Evolutionary conservation across 805 yeast species (phyloP).

Genomic region (Nakazawaea holstii): DNA sequence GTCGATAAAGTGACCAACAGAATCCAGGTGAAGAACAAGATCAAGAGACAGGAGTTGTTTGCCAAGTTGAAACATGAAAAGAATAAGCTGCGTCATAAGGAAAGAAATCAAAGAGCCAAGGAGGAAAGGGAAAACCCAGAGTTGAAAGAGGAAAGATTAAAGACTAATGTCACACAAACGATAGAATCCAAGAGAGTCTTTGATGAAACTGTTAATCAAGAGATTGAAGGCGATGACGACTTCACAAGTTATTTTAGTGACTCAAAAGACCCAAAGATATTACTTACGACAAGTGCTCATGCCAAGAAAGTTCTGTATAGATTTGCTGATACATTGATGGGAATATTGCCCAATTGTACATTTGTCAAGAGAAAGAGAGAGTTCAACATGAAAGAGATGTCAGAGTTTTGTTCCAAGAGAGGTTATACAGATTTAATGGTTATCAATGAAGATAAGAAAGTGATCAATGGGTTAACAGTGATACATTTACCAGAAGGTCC

Average conservation of each 20-base stretch:
- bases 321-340: conserved; percentile 82
- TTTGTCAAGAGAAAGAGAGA: conserved; percentile 86
- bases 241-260: conserved; percentile 52
- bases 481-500: conserved; percentile 96
- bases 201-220: conserved; percentile 73
- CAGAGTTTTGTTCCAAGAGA: conserved; percentile 72
- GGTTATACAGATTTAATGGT: conserved; percentile 85
- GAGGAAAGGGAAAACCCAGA: conserved; percentile 84
- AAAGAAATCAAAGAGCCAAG: conserved; percentile 78
- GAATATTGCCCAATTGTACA: conserved; percentile 77
- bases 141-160: conserved; percentile 71
- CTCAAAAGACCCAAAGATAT: conserved; percentile 71
- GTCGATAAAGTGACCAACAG: conserved; percentile 12
- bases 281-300: conserved; percentile 82
- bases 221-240: conserved; percentile 58
- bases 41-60: conserved; percentile 71
- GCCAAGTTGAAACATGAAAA: conserved; percentile 69
- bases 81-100: conserved; percentile 71
- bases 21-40: conserved; percentile 60
- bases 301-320: conserved; percentile 86
- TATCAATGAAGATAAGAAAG: conserved; percentile 90
- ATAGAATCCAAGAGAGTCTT: conserved; percentile 78
- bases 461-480: conserved; percentile 86
- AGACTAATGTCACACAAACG: conserved; percentile 74
- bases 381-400: conserved; percentile 81